Base-by-base conservation (phyloP, 768 basidiomycete species). In the Lactarius tabidus region DNA sequence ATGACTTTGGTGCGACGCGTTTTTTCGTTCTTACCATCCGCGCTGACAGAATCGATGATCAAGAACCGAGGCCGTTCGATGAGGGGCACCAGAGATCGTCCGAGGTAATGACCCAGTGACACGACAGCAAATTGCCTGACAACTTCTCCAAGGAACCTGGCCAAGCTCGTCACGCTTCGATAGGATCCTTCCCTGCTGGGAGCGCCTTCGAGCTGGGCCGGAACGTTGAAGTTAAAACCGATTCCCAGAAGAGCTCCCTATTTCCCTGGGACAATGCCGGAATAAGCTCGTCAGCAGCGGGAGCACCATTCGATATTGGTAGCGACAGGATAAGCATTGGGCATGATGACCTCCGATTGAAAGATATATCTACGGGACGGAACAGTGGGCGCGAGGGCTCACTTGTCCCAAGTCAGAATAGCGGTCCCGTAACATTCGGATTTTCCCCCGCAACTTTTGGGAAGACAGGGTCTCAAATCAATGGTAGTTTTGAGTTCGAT, bases 191-290 rank as follows among this genome's bases (percentile, higher is more conserved):
- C 48, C 70, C 79, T 10, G 65, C 82, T 29, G 83, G 81, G 41
- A 82, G 79, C 57, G 76, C 84, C 63, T 75, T 88, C 51, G 81
- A 69, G 17, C 57, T 82, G 53, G 65, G 80, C 6, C 79, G 74
- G 39, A 69, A 74, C 12, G 72, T 77, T 33, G 77, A 78, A 45
- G 74, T 74, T 36, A 73, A 75, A 48, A 77, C 78, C 54, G 82
- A 78, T 33, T 89, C 89, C 23, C 89, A 90, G 70, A 79, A 81
- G 38, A 89, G 85, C 67, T 85, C 87, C 10, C 72, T 92, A 35
- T 91, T 91, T 72, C 91, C 91, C 6, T 93, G 91, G 91, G 90
- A 93, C 71, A 83, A 92, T 72, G 90, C 82, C 6, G 88, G 86
- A 4, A 79, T 78, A 45, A 89, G 86, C 59, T 88, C 87, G 1